Conservation (phyloP, 495 filamentous ascomycete species). For the Aspergillus bertholletiae region DNA sequence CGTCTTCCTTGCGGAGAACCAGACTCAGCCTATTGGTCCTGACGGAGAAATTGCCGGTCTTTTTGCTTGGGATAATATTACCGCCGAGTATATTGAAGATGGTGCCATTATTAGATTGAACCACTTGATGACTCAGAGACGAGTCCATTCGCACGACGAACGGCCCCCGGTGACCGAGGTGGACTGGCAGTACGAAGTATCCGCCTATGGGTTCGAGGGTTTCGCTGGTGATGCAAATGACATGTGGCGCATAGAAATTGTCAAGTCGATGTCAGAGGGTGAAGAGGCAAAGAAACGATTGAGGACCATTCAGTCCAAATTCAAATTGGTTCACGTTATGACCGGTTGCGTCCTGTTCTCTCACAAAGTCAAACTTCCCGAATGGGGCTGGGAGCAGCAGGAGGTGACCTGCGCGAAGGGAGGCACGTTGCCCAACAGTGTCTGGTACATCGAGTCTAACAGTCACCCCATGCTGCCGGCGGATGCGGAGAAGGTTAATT, state of each 20-base stretch:
- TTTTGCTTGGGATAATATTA: constrained; percentile 74
- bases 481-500: constrained; percentile 89
- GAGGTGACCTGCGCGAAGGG: constrained; percentile 96
- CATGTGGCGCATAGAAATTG: constrained; percentile 89
- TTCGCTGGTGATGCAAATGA: constrained; percentile 98
- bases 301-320: constrained; percentile 95
- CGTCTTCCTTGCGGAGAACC: constrained; percentile 87
- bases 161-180: constrained; percentile 96
- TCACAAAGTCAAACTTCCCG: constrained; percentile 96
- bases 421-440: constrained; percentile 88
- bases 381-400: constrained; percentile 96
- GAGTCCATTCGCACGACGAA: constrained; percentile 94
- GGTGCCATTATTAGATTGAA: constrained; percentile 78
- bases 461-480: constrained; percentile 69
- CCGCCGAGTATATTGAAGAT: constrained; percentile 69
- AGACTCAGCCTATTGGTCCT: constrained; percentile 81
- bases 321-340: constrained; percentile 92
- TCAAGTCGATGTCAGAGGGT: constrained; percentile 83
- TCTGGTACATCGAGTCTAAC: constrained; percentile 96
- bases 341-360: constrained; percentile 95
- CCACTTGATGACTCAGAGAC: constrained; percentile 75
- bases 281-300: constrained; percentile 76
- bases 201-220: constrained; percentile 95
- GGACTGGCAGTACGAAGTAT: constrained; percentile 98
- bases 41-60: constrained; percentile 78